Base-by-base conservation (phyloP, 768 basidiomycete species). In the Leccinellum luteum region DNA sequence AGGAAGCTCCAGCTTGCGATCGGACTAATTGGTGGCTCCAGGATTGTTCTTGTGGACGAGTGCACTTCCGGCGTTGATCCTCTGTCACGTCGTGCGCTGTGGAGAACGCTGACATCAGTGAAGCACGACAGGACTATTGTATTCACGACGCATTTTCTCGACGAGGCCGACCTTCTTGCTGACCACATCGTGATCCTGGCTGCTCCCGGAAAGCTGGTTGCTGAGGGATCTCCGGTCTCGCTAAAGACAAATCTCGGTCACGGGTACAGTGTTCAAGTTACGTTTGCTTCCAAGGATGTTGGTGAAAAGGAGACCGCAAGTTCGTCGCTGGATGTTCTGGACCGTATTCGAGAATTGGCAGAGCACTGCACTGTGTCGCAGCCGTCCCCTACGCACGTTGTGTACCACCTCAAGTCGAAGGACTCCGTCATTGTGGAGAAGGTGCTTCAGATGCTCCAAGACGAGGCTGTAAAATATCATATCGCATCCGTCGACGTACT, bases 41-140 rank as follows among this genome's bases (percentile, higher is more conserved):
- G 82, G 65, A 83, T 85, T 57, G 75, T 84, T 31, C 75, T 84
- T n/a, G 81, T 85, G 10, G 84, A 85, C 62, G 84, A 86, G 68
- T 87, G 86, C 65, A 91, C 89, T 2, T 90, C 87, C 23, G 90
- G 90, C 3, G 86, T 93, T 12, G 90, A 93, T 67, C 90, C 90
- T 3, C 72, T 93, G 34, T 90, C 90, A 55, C 77, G 90, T 51
- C 79, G 90, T 31, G 84, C 90, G 1, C 72, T 93, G 7, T 93
- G 90, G 90, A 81, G 85, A 54, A 86, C 85, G 0, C 72, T 93
- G 55, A 89, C 82, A 4, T 79, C 84, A 3, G 83, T 87, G 56
- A 81, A 85, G 14, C 75, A 85, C 32, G 83, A 86, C 44, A 76
- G 87, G 49, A 84, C 85, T 0, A 83, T 92, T 35, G 75, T 92